Evolutionary conservation across 805 yeast species (phyloP).

Genomic region (Candida palmyrensis): DNA sequence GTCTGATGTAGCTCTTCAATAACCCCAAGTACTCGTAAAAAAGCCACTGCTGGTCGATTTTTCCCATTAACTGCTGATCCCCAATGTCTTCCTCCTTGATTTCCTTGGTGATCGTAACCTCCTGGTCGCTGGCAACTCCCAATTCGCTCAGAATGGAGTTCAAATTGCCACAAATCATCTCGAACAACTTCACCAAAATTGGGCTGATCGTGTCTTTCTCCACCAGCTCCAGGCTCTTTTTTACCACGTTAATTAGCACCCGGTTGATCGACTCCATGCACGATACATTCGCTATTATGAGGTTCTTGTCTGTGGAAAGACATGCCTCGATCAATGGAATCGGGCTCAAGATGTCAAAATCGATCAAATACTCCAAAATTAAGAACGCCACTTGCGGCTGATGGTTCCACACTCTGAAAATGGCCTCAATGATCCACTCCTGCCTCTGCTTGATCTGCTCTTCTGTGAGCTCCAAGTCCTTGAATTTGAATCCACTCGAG

Average conservation of each 20-base stretch:
- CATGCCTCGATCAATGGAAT: conserved; percentile 22
- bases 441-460: conserved; percentile 25
- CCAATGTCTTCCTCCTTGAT: conserved; percentile 21
- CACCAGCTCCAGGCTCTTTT: conserved; percentile 6
- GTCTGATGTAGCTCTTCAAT: conserved; percentile 33
- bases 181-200: conserved; percentile 11
- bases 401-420: conserved; percentile 39
- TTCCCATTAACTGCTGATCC: conserved; percentile 16
- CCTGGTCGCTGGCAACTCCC: conserved; percentile 11
- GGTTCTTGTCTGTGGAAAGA: conserved; percentile 22
- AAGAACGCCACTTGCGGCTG: conserved; percentile 42
- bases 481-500: conserved; percentile 28
- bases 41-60: conserved; percentile 36
- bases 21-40: conserved; percentile 38
- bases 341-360: conserved; percentile 29
- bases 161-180: conserved; percentile 24
- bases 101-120: conserved; percentile 20
- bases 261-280: conserved; percentile 40
- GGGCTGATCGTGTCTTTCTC: neutral
- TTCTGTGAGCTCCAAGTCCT: conserved; percentile 16
- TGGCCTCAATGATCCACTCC: conserved; percentile 32
- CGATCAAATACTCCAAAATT: conserved; percentile 38
- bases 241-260: conserved; percentile 20
- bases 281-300: conserved; percentile 35
- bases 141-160: conserved; percentile 18